phyloP scores from a whole-genome alignment of 225 moss, liverwort and hornwort genomes.

The Takakia lepidozioides region DNA sequence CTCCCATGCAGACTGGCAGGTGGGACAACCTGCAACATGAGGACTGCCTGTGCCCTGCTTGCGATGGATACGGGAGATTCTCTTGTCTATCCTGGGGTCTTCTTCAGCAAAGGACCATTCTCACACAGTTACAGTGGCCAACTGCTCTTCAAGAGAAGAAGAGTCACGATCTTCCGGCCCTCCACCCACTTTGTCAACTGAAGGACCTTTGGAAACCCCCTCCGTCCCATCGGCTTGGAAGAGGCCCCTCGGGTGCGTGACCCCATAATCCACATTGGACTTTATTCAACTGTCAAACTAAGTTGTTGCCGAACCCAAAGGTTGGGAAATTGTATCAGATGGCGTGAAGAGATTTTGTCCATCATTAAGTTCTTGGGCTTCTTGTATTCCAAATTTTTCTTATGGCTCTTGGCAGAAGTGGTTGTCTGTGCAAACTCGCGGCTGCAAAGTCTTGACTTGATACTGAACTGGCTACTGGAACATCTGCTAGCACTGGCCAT shows the following conservation, averaged over 20 bases:
- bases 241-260: constrained; percentile 95
- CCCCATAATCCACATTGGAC: too few relatives aligned
- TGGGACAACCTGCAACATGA: too few relatives aligned
- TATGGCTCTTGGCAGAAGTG: constrained; percentile 62
- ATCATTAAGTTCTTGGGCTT: too few relatives aligned
- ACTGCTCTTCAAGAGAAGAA: constrained; percentile 17
- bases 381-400: too few relatives aligned
- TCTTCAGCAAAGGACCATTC: constrained; percentile 91
- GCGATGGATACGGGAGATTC: too few relatives aligned
- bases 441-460: constrained; percentile 65
- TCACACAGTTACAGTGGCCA: constrained; percentile 76
- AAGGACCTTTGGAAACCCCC: constrained; percentile 46
- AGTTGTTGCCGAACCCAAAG: too few relatives aligned
- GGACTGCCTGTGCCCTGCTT: too few relatives aligned
- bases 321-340: too few relatives aligned
- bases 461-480: constrained; percentile 73
- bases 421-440: constrained; percentile 83
- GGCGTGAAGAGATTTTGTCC: too few relatives aligned
- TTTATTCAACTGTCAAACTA: too few relatives aligned
- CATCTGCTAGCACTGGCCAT: constrained; percentile 43
- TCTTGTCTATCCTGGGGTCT: constrained; percentile 88
- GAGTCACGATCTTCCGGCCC: constrained; percentile 9
- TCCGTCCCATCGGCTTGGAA: constrained; percentile 92
- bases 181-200: constrained; percentile 5
- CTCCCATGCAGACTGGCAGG: too few relatives aligned